Evolutionary conservation across 2,329 filamentous ascomycete genomes (phyloP), one percentile per base, ranked within the genome.

Genomic region (Cryphonectria carpinicola): DNA sequence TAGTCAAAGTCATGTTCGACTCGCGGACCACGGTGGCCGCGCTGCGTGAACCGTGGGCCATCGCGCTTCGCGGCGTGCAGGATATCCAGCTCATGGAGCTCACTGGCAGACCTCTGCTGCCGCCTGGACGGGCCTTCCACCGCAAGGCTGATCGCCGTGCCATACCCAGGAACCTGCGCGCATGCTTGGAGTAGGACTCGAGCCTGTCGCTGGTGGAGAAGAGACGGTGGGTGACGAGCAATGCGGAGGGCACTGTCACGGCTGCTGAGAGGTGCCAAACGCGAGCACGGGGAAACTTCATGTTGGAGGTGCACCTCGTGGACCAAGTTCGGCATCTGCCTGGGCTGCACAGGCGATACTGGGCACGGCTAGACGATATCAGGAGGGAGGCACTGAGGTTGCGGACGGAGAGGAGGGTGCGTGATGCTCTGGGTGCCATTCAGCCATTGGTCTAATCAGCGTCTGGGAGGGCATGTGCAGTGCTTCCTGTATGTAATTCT

Each of bases 101-200:
- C 13, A 28, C 49, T 1, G 49, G 67, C 17, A 62, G 67, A 6
- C 64, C 32, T 22, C 32, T 39, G 37, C 32, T n/a, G 49, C 56
- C 32, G 35, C 41, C 25, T 25, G 8, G 22, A 13, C 39, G 32
- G 46, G 19, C 17, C 11, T 69, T 69, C 39, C 67, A 69, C 32
- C 60, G 60, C 37, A 58, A 46, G 5, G 6, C 14, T 37, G 46
- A 52, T 28, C n/a, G 25, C 7, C 22, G 25, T 4, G 25, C 14
- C 37, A 28, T 37, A 7, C 49, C 35, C 32, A 58, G 67, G 17
- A n/a, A 28, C 22, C 61, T 69, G 11, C 67, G 67, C 19, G 14
- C 32, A 10, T 69, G 67, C 52, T 25, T 65, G n/a, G 67, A 69
- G 60, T 69, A 69, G 67, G 67, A 69, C 49, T 69, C 67, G 7